These are phyloP conservation scores for Hemisphaericaspora nanyangensis DNA, from an alignment of 805 yeast species.

Conservation along the genomic window DNA sequence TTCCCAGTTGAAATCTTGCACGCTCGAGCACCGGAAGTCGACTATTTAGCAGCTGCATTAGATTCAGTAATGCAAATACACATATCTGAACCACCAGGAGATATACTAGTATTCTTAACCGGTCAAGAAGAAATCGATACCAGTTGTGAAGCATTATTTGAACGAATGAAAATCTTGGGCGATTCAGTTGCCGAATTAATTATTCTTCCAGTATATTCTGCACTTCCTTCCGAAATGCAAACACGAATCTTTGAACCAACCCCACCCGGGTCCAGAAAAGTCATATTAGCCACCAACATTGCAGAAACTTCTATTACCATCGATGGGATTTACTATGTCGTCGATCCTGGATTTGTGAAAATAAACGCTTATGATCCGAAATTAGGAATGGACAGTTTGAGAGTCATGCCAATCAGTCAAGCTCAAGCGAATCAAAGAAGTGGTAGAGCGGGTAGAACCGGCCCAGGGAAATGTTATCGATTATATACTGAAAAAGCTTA, in stretches of 20 bases:
- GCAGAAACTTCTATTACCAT: conserved; percentile 97
- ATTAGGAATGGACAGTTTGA: conserved; percentile 85
- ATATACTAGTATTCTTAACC: conserved; percentile 75
- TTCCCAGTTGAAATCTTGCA: conserved; percentile 85
- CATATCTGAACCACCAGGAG: conserved; percentile 72
- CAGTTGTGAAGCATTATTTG: conserved; percentile 68
- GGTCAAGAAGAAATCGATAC: conserved; percentile 97
- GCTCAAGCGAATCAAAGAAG: conserved; percentile 96
- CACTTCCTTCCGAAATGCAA: conserved; percentile 88
- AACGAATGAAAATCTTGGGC: conserved; percentile 62
- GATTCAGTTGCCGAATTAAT: conserved; percentile 59
- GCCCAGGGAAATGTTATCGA: conserved; percentile 92
- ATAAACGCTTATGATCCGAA: conserved; percentile 84
- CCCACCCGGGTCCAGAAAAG: conserved; percentile 78
- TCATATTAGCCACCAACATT: conserved; percentile 90
- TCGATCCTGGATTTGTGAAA: conserved; percentile 94
- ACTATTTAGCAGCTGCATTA: conserved; percentile 77
- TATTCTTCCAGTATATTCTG: conserved; percentile 85
- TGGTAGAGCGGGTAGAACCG: conserved; percentile 97
- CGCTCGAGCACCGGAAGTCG: conserved; percentile 79
- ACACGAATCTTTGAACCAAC: conserved; percentile 86
- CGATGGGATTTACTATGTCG: conserved; percentile 86
- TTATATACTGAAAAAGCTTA: conserved; percentile 84
- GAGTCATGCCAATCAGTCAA: conserved; percentile 81
- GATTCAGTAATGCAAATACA: conserved; percentile 87